A percentile compares a stretch with the other conserved stretches of the same genome.
Conservation (phyloP, 169 alveolate species). For the Amoebophrya sp. region DNA sequence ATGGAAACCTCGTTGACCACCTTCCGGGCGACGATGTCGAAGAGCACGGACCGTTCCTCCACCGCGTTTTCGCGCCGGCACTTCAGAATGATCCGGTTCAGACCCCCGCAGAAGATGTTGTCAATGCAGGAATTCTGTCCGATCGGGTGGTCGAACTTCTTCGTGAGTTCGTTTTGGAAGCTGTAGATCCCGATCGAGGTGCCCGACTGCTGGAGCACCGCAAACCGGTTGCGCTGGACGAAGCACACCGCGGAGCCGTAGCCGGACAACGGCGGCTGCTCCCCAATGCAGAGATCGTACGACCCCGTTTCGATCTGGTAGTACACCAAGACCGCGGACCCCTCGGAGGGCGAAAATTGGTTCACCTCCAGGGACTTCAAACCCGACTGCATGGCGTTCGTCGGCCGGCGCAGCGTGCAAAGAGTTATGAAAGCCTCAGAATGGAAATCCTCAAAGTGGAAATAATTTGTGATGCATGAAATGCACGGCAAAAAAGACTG, state of each 20-base stretch:
- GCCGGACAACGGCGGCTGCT: not conserved
- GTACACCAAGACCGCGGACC: not conserved
- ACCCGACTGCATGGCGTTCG: constrained; percentile 48
- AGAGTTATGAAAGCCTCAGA: too few relatives aligned
- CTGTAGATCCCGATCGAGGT: constrained; percentile 45
- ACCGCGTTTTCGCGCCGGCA: not conserved
- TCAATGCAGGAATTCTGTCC: constrained; percentile 37
- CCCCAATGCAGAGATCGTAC: not conserved
- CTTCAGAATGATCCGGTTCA: constrained; percentile 53
- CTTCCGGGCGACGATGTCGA: constrained; percentile 22
- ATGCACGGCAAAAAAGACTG: too few relatives aligned
- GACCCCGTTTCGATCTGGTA: constrained; percentile 6
- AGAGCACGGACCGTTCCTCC: constrained; percentile 11
- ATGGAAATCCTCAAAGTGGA: too few relatives aligned
- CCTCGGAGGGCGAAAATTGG: not conserved
- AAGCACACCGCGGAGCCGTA: constrained; percentile 47
- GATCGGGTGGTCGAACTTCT: constrained; percentile 51
- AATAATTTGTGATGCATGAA: too few relatives aligned
- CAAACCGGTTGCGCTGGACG: constrained; percentile 54
- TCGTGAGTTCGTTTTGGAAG: constrained; percentile 52
- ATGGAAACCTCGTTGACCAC: constrained; percentile 43
- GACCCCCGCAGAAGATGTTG: constrained; percentile 51
- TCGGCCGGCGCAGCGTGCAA: constrained; percentile 41
- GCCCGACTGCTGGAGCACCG: constrained; percentile 30
- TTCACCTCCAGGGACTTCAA: constrained; percentile 40